Base-by-base conservation (phyloP, 148 eudicot genomes). In the Polygonum aviculare region DNA sequence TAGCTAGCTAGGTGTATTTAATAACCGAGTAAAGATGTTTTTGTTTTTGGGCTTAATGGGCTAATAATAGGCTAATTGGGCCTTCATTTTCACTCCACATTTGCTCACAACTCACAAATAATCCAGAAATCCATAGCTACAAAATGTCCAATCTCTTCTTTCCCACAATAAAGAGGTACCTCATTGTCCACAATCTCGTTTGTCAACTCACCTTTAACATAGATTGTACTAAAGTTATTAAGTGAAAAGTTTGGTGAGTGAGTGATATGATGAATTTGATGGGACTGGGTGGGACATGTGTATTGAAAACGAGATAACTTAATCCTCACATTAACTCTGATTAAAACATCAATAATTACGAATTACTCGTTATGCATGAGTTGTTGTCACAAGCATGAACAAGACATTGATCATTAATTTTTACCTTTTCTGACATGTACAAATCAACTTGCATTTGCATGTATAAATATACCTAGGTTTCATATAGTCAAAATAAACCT, bases 301-400 rank as follows among this genome's bases (percentile, higher is more conserved):
- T 22, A 62, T 62, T 26, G 38, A 12, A 31, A 11, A 33, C 3
- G 69, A 31, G 36, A 62, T 26, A 33, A 12, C 36, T 8, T 4
- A 62, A 62, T 62, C 69, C 36, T 62, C 16, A 18, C 22, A 19
- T 54, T 18, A 54, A n/a, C 9, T 54, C 22, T 31, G 2, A 62
- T 62, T 26, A 26, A 31, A 62, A 26, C 69, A 62, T 26, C 38
- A 62, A 62, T 62, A 62, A 62, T 26, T 26, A 26, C 36, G 11
- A 11, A 26, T 31, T 16, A 62, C 69, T 22, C 39, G 2, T 59
- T 22, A 59, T 59, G 67, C 67, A 62, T 62, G 69, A 33, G 38
- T 62, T 62, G 69, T 62, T 62, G 38, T 16, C 38, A 31, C 69
- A 62, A 62, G 69, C 69, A 62, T 26, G 38, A 26, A 62, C 69